These are phyloP conservation scores for Starmerella stellata DNA, from an alignment of 805 yeast genomes.

Conservation along the genomic window DNA sequence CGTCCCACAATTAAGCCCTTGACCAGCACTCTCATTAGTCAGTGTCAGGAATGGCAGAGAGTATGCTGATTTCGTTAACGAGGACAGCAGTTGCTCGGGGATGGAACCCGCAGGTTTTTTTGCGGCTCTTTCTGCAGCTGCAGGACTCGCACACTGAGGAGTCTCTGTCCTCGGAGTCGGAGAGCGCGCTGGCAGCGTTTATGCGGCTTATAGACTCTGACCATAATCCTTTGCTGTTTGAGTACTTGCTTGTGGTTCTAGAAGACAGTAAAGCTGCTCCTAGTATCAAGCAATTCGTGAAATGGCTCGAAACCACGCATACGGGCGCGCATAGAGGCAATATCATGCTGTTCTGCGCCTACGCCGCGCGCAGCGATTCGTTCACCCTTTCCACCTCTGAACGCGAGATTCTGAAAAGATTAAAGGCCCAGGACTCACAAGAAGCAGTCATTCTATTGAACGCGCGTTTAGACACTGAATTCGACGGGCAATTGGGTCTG, in stretches of 20 bases:
- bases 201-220: conserved; percentile 4
- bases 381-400: conserved; percentile 3
- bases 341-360: conserved; percentile 7
- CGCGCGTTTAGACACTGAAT: too few relatives aligned
- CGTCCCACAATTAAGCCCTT: too few relatives aligned
- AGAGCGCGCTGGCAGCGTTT: conserved; percentile 2
- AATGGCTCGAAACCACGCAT: conserved; percentile 2
- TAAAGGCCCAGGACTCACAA: not conserved
- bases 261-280: conserved; percentile 15
- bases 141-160: conserved; percentile 14
- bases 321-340: conserved; percentile 1
- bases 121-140: conserved; percentile 19
- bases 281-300: conserved; percentile 13
- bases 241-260: conserved; percentile 17
- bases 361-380: conserved; percentile 12
- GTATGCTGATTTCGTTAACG: not conserved
- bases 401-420: not conserved
- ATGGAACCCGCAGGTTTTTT: conserved; percentile 17
- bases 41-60: too few relatives aligned
- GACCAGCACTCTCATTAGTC: too few relatives aligned
- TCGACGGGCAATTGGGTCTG: not conserved
- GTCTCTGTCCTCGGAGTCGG: not conserved
- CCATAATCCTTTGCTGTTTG: conserved; percentile 18
- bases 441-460: not conserved
- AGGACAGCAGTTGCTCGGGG: conserved; percentile 5